These are phyloP conservation scores for Cyberlindnera xishuangbannaensis DNA, from an alignment of 805 yeast genomes.

Conservation along the genomic window DNA sequence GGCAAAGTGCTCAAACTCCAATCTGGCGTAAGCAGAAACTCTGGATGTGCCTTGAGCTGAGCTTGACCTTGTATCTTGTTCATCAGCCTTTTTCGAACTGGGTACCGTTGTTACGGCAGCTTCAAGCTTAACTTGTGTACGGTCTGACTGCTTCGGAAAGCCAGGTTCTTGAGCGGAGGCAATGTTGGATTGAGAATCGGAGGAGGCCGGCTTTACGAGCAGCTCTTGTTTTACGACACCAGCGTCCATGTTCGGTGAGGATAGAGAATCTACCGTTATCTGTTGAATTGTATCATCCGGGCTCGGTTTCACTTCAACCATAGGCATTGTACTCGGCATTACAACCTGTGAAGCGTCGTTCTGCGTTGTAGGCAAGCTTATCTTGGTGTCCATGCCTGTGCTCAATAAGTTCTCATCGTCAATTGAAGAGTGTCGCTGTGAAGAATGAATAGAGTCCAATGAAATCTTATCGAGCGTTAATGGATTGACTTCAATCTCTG, in stretches of 20 bases:
- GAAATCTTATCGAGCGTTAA: constrained; percentile 10
- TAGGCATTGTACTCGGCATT: not conserved
- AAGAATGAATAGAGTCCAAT: too few species aligned
- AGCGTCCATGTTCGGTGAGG: constrained; percentile 7
- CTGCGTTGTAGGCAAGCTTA: too few species aligned
- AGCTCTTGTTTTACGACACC: constrained; percentile 4
- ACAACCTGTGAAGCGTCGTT: too few species aligned
- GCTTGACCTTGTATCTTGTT: constrained; percentile 6
- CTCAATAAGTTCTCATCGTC: not conserved
- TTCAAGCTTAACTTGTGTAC: constrained; percentile 6
- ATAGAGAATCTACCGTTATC: constrained; percentile 2
- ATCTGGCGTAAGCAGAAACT: constrained; percentile 52
- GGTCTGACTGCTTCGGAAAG: not conserved
- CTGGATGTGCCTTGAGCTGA: constrained; percentile 24
- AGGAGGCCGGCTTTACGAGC: not conserved
- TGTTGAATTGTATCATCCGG: constrained; percentile 18
- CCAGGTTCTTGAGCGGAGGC: constrained; percentile 1
- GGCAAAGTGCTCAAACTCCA: constrained; percentile 89
- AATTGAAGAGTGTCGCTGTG: not conserved
- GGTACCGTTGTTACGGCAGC: constrained; percentile 15
- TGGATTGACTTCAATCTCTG: constrained; percentile 14
- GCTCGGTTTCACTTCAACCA: not conserved
- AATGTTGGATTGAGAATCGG: too few species aligned
- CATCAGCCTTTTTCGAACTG: constrained; percentile 9
- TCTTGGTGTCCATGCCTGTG: too few species aligned